Conservation (phyloP, 1,284 basidiomycete species). For the Melampsora occidentalis region DNA sequence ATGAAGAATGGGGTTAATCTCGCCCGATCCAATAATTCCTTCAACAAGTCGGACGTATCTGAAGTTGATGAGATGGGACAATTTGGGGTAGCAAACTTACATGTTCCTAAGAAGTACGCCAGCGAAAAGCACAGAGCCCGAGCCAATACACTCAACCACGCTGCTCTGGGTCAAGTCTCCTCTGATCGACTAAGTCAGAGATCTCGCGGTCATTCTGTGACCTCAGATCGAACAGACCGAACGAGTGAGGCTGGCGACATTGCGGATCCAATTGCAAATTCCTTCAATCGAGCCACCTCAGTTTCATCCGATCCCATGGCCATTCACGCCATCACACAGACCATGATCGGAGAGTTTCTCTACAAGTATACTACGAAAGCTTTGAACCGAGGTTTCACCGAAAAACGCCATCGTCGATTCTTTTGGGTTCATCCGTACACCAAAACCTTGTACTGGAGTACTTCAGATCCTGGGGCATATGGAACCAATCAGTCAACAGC, state of each 20-base stretch:
- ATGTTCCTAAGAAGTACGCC: conserved; percentile 6
- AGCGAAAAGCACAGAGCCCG: conserved; percentile 13
- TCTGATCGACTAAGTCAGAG: conserved; percentile 33
- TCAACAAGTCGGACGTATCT: conserved; percentile 10
- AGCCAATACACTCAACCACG: conserved; percentile 9
- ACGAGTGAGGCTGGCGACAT: conserved; percentile 64
- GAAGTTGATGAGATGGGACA: conserved; percentile 24
- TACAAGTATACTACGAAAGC: conserved; percentile 92
- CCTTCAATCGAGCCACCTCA: conserved; percentile 4
- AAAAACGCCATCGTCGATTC: conserved; percentile 88
- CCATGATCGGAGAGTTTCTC: conserved; percentile 98
- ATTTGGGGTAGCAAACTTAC: conserved; percentile 24
- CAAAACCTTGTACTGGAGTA: conserved; percentile 95
- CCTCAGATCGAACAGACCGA: conserved; percentile 40
- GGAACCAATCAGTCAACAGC: conserved; percentile 85
- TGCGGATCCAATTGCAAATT: conserved; percentile 9
- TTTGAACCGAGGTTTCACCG: conserved; percentile 86
- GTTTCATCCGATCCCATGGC: conserved; percentile 50
- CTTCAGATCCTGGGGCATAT: conserved; percentile 82
- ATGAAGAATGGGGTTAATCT: neutral
- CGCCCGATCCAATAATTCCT: conserved; percentile 14
- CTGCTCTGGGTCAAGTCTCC: neutral
- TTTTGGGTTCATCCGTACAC: conserved; percentile 99
- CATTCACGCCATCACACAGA: conserved; percentile 94
- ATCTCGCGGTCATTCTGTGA: conserved; percentile 13